A percentile compares a stretch with the other conserved stretches of the same genome.
phyloP scores from a whole-genome alignment of 83 land plant species.

The Thuja plicata region DNA sequence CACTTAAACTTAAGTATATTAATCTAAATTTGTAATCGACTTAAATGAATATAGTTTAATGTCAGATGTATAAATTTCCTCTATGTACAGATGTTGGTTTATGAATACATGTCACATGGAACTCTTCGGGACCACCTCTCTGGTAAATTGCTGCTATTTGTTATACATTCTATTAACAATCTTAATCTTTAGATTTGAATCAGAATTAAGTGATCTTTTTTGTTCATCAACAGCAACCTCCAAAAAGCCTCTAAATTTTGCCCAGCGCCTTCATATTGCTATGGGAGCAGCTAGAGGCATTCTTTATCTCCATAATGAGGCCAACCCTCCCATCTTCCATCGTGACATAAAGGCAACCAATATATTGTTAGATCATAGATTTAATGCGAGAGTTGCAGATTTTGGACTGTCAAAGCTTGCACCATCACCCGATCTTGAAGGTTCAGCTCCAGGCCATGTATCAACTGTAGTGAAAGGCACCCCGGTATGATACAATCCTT shows the following conservation, averaged over 20 bases:
- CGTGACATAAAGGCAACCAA: constrained; percentile 90
- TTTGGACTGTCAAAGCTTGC: constrained; percentile 87
- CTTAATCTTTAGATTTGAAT: not conserved
- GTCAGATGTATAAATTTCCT: not conserved
- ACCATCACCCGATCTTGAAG: constrained; percentile 59
- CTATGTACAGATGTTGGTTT: constrained; percentile 83
- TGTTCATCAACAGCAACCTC: constrained; percentile 23
- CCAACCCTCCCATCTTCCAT: constrained; percentile 89
- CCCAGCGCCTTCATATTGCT: constrained; percentile 67
- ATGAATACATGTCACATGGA: constrained; percentile 86
- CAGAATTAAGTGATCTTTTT: not conserved
- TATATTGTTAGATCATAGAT: constrained; percentile 70
- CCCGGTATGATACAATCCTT: constrained; percentile 41
- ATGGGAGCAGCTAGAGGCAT: constrained; percentile 82
- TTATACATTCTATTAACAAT: not conserved
- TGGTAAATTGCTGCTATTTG: constrained; percentile 25
- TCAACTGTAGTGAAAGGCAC: constrained; percentile 92
- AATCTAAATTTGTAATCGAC: not conserved
- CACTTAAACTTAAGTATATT: not conserved
- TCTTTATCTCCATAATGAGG: constrained; percentile 86
- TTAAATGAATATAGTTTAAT: not conserved
- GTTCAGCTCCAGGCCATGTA: constrained; percentile 45
- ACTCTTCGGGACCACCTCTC: constrained; percentile 68
- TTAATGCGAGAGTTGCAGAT: constrained; percentile 86
- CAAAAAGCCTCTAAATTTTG: constrained; percentile 48